Evolutionary conservation across 805 yeast genomes (phyloP).

Genomic region (Ogataea kodamae): DNA sequence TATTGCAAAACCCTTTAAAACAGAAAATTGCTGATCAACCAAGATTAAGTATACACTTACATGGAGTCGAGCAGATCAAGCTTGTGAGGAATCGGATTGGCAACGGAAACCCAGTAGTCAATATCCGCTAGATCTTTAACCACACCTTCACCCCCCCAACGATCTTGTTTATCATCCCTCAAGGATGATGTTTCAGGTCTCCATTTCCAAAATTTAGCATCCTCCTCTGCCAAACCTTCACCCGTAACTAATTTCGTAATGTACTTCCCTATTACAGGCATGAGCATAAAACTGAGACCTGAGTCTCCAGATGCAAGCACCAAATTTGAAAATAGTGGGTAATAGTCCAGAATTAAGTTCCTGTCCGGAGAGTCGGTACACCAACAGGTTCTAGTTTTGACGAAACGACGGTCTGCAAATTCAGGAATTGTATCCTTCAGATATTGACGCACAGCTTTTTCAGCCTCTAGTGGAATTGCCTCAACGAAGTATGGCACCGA

Average conservation of each 20-base stretch:
- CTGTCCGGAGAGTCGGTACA: constrained; percentile 29
- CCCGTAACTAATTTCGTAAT: constrained; percentile 11
- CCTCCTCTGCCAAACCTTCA: constrained; percentile 1
- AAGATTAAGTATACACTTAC: too few species aligned
- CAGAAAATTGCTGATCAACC: too few species aligned
- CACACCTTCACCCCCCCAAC: constrained; percentile 32
- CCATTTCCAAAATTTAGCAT: too few species aligned
- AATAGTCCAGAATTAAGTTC: constrained; percentile 19
- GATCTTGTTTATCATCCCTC: constrained; percentile 23
- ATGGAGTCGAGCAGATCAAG: too few species aligned
- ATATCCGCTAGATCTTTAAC: constrained; percentile 30
- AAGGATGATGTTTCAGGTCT: constrained; percentile 10
- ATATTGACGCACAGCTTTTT: constrained; percentile 13
- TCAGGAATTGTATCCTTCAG: constrained; percentile 35
- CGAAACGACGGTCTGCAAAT: constrained; percentile 24
- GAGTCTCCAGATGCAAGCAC: constrained; percentile 27
- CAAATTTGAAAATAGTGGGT: constrained; percentile 20
- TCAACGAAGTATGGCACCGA: constrained; percentile 28
- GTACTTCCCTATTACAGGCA: constrained; percentile 27
- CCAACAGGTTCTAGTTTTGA: constrained; percentile 26
- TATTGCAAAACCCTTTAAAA: too few species aligned
- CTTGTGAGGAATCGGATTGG: constrained; percentile 16
- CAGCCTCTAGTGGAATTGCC: constrained; percentile 31
- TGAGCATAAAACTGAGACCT: constrained; percentile 27
- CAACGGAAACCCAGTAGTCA: constrained; percentile 24